A percentile compares a stretch with the other conserved stretches of the same genome.
Evolutionary conservation across 208 protist genomes (phyloP).

Genomic region (Leishmania lainsoni): DNA sequence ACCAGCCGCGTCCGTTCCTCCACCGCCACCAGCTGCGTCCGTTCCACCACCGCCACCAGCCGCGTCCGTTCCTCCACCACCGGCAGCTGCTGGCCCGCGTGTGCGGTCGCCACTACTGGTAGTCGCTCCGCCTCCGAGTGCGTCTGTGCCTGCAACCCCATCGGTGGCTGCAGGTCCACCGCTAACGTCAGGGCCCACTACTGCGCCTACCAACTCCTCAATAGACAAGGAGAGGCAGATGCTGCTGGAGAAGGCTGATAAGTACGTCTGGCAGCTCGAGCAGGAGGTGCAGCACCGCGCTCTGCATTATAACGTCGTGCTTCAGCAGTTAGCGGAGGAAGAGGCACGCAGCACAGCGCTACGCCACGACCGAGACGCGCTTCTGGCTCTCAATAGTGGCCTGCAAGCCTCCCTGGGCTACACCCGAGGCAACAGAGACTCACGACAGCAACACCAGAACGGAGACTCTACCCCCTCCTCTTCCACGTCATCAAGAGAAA

Average conservation of each 20-base stretch:
- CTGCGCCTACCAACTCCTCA: conserved; percentile 11
- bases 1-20: not conserved
- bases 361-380: conserved; percentile 53
- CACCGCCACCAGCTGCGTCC: not conserved
- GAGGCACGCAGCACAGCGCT: conserved; percentile 38
- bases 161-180: not conserved
- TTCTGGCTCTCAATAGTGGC: conserved; percentile 45
- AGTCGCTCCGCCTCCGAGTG: conserved; percentile 3
- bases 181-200: not conserved
- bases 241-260: conserved; percentile 53
- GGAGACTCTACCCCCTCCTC: not conserved
- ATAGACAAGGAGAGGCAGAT: conserved; percentile 33
- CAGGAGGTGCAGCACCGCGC: conserved; percentile 58
- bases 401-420: conserved; percentile 35
- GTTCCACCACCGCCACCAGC: not conserved
- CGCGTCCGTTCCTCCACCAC: not conserved
- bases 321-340: conserved; percentile 55
- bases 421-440: not conserved
- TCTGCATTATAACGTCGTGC: conserved; percentile 44
- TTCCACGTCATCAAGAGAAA: not conserved
- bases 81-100: no score
- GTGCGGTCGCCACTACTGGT: not conserved
- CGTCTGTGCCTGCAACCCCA: conserved; percentile 2
- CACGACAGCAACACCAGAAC: not conserved
- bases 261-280: conserved; percentile 59